phyloP scores from a whole-genome alignment of 257 asterid species.

The Solanum dulcamara region DNA sequence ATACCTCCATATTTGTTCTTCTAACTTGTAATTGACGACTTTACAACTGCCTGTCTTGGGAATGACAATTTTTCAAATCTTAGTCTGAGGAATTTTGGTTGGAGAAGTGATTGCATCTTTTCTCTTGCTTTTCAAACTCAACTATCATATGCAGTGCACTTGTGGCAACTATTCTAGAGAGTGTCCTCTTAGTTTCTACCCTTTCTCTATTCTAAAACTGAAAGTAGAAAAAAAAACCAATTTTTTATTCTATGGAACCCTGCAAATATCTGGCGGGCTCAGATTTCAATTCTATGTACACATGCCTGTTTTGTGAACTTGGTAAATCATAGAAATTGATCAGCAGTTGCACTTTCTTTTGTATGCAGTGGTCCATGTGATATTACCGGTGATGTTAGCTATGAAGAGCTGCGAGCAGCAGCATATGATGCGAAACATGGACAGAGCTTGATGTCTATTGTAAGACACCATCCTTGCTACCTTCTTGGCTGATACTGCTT shows the following conservation, averaged over 20 bases:
- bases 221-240: background rate
- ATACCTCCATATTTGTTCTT: background rate
- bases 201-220: background rate
- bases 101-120: background rate
- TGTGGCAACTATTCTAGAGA: background rate
- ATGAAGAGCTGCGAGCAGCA: conserved; percentile 73
- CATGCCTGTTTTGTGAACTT: background rate
- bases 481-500: background rate
- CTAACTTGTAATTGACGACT: background rate
- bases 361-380: conserved; percentile 87
- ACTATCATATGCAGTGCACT: background rate
- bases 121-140: background rate
- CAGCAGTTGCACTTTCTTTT: background rate
- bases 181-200: background rate
- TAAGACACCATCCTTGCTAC: conserved; percentile 23
- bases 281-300: background rate
- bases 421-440: conserved; percentile 86
- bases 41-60: background rate
- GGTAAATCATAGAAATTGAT: background rate
- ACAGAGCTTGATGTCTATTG: conserved; percentile 55
- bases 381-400: conserved; percentile 70
- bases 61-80: background rate
- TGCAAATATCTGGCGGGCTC: background rate
- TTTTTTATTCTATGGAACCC: background rate
- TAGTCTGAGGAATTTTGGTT: background rate